Evolutionary conservation across 768 basidiomycete species (phyloP).

Genomic region (Podaxis mareebaensis): DNA sequence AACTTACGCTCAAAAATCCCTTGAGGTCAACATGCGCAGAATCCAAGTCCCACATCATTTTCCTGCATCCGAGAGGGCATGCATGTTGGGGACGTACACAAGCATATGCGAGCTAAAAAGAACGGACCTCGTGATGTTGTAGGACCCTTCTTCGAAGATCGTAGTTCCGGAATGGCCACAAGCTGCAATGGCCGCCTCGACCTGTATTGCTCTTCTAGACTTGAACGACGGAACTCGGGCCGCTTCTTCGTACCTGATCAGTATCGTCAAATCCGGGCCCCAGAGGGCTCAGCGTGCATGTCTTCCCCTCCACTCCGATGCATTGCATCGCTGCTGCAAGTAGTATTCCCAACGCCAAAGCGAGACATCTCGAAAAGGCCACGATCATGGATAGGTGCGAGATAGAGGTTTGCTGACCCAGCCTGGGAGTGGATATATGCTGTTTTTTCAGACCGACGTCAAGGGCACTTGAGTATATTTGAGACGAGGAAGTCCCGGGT

Average conservation of each 20-base stretch:
- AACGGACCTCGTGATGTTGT: conserved; percentile 51
- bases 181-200: conserved; percentile 46
- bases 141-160: conserved; percentile 43
- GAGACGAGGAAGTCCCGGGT: background rate
- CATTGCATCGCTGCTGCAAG: conserved; percentile 11
- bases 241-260: conserved; percentile 29
- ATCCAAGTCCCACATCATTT: conserved; percentile 54
- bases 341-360: conserved; percentile 14
- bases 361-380: background rate
- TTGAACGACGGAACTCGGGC: background rate
- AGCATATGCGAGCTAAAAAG: background rate
- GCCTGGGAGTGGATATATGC: background rate
- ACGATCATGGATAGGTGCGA: background rate
- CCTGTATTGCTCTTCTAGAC: conserved; percentile 27
- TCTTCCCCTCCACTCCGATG: conserved; percentile 23
- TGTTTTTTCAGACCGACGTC: background rate
- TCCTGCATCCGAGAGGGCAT: conserved; percentile 30
- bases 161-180: conserved; percentile 51
- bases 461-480: background rate
- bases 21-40: conserved; percentile 44
- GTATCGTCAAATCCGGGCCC: conserved; percentile 42
- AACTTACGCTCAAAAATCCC: conserved; percentile 44
- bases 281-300: conserved; percentile 32
- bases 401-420: background rate
- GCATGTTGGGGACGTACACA: background rate